These are phyloP conservation scores for Lecanosticta acicola DNA, from an alignment of 2,329 filamentous ascomycete genomes.

Conservation along the genomic window DNA sequence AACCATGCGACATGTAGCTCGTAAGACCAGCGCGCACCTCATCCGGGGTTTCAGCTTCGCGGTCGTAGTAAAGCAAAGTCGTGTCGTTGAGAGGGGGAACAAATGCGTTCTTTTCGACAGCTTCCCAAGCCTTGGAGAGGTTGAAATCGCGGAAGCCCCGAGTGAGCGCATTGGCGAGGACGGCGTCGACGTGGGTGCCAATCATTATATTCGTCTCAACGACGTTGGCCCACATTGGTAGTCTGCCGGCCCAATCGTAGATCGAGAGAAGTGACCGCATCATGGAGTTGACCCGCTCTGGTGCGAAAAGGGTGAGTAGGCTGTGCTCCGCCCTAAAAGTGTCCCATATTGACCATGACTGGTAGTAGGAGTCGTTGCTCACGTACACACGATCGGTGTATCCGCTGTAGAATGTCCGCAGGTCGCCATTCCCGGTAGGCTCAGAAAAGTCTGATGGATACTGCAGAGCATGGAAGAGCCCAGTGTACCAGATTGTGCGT, in stretches of 20 bases:
- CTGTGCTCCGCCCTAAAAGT: constrained; percentile 47
- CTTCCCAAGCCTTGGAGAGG: constrained; percentile 41
- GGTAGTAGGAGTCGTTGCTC: constrained; percentile 44
- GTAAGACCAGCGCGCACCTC: constrained; percentile 45
- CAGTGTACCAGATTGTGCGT: constrained; percentile 44
- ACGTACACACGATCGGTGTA: constrained; percentile 44
- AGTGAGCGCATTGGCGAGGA: constrained; percentile 44
- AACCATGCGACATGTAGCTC: constrained; percentile 41
- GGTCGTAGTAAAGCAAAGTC: constrained; percentile 43
- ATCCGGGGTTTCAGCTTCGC: constrained; percentile 42
- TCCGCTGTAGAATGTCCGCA: constrained; percentile 41
- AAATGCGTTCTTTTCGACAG: constrained; percentile 43
- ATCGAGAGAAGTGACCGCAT: constrained; percentile 44
- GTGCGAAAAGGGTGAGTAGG: constrained; percentile 42
- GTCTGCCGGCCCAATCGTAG: constrained; percentile 43
- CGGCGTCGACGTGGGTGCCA: constrained; percentile 45
- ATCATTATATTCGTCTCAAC: constrained; percentile 50
- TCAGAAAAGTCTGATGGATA: constrained; percentile 48
- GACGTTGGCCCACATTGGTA: constrained; percentile 48
- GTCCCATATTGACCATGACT: constrained; percentile 50
- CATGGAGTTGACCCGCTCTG: constrained; percentile 45
- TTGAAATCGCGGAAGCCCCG: constrained; percentile 42
- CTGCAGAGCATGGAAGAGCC: constrained; percentile 44
- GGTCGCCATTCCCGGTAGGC: constrained; percentile 26
- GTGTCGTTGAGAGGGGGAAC: constrained; percentile 42